A percentile compares a stretch with the other conserved stretches of the same genome.
Evolutionary conservation across 768 basidiomycete genomes (phyloP).

Genomic region (Nevesoporus exiguus): DNA sequence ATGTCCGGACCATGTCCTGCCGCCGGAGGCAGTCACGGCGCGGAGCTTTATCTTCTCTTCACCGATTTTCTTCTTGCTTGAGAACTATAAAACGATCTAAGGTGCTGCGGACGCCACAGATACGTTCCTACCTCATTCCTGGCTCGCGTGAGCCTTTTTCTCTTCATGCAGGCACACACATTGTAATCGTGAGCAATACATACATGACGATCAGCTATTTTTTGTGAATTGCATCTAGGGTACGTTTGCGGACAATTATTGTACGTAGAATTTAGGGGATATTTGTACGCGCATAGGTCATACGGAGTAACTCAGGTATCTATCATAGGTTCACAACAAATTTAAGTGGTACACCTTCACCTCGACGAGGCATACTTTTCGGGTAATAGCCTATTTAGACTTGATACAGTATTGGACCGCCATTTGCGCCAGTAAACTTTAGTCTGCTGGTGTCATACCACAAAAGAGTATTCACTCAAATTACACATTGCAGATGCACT

Average conservation of each 20-base stretch:
- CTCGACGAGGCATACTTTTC: background rate
- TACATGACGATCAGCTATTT: constrained; percentile 1
- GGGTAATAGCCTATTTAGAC: background rate
- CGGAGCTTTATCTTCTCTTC: background rate
- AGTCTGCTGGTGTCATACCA: too few species aligned
- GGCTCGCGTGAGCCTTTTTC: background rate
- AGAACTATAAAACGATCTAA: background rate
- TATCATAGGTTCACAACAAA: background rate
- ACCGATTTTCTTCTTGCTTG: background rate
- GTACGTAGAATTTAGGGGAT: background rate
- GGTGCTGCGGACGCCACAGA: constrained; percentile 15
- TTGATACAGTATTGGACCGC: too few species aligned
- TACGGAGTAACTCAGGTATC: background rate
- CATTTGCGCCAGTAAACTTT: too few species aligned
- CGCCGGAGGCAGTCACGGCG: background rate
- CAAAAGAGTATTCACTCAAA: too few species aligned
- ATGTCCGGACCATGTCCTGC: too few species aligned
- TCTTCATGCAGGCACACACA: background rate
- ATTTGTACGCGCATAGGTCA: background rate
- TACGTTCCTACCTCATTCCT: constrained; percentile 9
- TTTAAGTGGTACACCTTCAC: background rate
- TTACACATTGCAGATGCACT: too few species aligned
- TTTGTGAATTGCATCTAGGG: constrained; percentile 5
- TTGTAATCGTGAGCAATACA: constrained; percentile 12
- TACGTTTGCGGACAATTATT: background rate